Evolutionary conservation across 345 rosid species (phyloP).

Genomic region (Ailanthus altissimus): DNA sequence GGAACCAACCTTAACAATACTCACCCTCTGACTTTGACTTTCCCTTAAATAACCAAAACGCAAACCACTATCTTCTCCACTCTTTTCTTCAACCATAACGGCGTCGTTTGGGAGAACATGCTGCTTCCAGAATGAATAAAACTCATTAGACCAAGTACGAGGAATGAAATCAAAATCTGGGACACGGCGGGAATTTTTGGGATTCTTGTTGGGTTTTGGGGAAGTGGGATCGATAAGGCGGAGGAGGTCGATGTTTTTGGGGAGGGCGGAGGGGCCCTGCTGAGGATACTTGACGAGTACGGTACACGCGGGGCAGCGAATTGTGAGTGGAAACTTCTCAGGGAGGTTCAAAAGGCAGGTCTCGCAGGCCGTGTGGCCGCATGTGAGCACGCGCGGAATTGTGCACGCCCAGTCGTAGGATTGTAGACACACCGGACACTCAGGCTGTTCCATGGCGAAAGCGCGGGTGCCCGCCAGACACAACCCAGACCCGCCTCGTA

Average conservation of each 20-base stretch:
- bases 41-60: conserved; percentile 22
- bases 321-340: conserved; percentile 54
- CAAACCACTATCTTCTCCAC: conserved; percentile 19
- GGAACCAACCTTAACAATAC: conserved; percentile 52
- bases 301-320: conserved; percentile 88
- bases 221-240: conserved; percentile 39
- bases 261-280: conserved; percentile 73
- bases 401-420: conserved; percentile 56
- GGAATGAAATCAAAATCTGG: conserved; percentile 37
- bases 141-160: conserved; percentile 64
- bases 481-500: not conserved
- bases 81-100: conserved; percentile 27
- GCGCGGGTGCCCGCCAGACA: not conserved
- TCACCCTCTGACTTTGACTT: conserved; percentile 33
- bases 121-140: conserved; percentile 60
- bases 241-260: conserved; percentile 86
- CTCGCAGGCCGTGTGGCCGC: conserved; percentile 87
- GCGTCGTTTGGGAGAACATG: conserved; percentile 53
- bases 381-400: conserved; percentile 78
- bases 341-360: conserved; percentile 65
- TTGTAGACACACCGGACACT: conserved; percentile 87
- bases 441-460: conserved; percentile 40
- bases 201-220: conserved; percentile 18
- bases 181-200: conserved; percentile 19
- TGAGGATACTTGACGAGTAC: conserved; percentile 76